phyloP scores from a whole-genome alignment of 2,329 filamentous ascomycete species.

The Penicillium italicum region DNA sequence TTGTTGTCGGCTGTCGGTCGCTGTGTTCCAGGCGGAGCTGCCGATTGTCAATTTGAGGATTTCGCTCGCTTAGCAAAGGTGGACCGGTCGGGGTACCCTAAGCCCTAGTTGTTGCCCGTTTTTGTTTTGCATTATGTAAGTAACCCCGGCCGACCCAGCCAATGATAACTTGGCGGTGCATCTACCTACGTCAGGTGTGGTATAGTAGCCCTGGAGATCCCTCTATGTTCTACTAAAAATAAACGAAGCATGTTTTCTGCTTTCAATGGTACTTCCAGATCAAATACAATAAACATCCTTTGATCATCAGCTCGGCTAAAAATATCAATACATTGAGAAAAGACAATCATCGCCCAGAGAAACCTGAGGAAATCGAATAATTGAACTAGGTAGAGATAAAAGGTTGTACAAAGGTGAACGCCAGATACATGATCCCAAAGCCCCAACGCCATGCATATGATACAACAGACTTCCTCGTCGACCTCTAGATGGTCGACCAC shows the following conservation, averaged over 20 bases:
- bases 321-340: background rate
- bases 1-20: slow-evolving; percentile 43
- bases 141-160: background rate
- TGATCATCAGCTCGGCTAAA: no score
- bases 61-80: slow-evolving; percentile 45
- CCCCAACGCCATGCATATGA: slow-evolving; percentile 4
- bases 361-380: background rate
- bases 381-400: background rate
- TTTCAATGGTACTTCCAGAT: background rate
- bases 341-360: background rate
- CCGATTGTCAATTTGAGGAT: slow-evolving; percentile 39
- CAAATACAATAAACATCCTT: background rate
- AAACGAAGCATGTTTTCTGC: background rate
- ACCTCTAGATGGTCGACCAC: slow-evolving; percentile 16
- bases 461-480: background rate
- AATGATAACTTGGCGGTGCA: background rate
- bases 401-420: background rate
- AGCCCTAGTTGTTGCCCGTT: slow-evolving; percentile 36
- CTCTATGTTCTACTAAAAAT: background rate
- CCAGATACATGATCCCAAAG: background rate
- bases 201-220: background rate
- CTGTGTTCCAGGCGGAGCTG: slow-evolving; percentile 38
- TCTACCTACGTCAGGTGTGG: background rate
- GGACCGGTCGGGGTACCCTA: slow-evolving; percentile 35
- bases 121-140: slow-evolving; percentile 17